These are phyloP conservation scores for Alternaria sp. DNA, from an alignment of 2,329 filamentous ascomycete species.

Conservation along the genomic window DNA sequence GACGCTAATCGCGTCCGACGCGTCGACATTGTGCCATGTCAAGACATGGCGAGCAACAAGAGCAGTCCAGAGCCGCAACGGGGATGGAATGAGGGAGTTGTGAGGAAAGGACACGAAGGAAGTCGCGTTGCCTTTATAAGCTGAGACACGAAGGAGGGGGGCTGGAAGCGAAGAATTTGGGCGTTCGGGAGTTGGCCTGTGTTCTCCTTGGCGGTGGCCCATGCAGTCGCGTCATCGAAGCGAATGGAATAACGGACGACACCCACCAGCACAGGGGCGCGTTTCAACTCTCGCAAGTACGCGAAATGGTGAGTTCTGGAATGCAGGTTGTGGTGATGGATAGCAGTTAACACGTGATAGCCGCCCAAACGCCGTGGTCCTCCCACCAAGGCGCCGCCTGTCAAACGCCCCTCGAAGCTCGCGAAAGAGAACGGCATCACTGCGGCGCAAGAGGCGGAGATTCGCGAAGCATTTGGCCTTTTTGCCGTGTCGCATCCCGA, in stretches of 20 bases:
- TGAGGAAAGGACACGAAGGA: not conserved
- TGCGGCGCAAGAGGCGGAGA: constrained; percentile 84
- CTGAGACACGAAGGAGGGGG: not conserved
- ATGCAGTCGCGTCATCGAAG: constrained; percentile 28
- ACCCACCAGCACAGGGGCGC: not conserved
- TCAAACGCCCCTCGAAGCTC: constrained; percentile 76
- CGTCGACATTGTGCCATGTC: not conserved
- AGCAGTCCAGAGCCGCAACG: not conserved
- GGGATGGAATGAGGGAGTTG: not conserved
- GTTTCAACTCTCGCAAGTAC: not conserved
- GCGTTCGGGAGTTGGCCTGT: not conserved
- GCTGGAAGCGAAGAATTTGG: constrained; percentile 11
- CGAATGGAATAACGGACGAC: not conserved
- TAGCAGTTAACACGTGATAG: constrained; percentile 20
- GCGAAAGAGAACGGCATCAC: constrained; percentile 90
- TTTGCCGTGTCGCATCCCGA: constrained; percentile 65
- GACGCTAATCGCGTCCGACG: not conserved
- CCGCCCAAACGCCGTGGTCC: constrained; percentile 39
- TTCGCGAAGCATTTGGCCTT: constrained; percentile 85
- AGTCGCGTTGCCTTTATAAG: not conserved
- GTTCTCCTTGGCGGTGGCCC: constrained; percentile 6
- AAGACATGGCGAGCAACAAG: not conserved
- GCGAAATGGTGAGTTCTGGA: constrained; percentile 25
- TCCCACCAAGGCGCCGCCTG: constrained; percentile 23
- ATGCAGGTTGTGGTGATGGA: not conserved